These are phyloP conservation scores for Paecilomyces sp. DNA, from an alignment of 2,329 filamentous ascomycete genomes.

Conservation along the genomic window DNA sequence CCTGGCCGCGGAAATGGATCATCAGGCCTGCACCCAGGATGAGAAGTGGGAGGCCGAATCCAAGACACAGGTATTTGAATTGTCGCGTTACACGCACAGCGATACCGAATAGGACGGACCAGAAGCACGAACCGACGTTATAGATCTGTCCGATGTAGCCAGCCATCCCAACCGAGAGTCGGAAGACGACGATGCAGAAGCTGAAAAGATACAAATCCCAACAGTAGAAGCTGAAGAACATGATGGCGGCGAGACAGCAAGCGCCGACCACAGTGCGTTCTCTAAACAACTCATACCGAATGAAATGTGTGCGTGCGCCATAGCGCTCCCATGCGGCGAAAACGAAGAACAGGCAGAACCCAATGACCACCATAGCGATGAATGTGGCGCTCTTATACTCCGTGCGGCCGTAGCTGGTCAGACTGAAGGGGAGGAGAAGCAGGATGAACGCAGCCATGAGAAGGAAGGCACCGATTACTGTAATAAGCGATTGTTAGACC, in stretches of 20 bases:
- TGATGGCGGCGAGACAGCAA: slow-evolving; percentile 37
- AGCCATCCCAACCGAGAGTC: slow-evolving; percentile 29
- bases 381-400: slow-evolving; percentile 34
- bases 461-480: slow-evolving; percentile 50
- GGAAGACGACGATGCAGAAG: slow-evolving; percentile 45
- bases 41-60: slow-evolving; percentile 39
- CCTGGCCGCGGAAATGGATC: slow-evolving; percentile 43
- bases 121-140: slow-evolving; percentile 44
- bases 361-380: slow-evolving; percentile 18
- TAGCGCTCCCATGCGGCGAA: slow-evolving; percentile 48
- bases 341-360: background rate
- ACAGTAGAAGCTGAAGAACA: slow-evolving; percentile 41
- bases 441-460: slow-evolving; percentile 53
- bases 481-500: slow-evolving; percentile 35
- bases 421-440: slow-evolving; percentile 58
- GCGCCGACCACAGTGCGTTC: slow-evolving; percentile 42
- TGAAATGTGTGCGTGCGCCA: slow-evolving; percentile 42
- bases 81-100: slow-evolving; percentile 38
- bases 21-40: slow-evolving; percentile 43
- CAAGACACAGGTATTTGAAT: slow-evolving; percentile 42
- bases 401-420: slow-evolving; percentile 32
- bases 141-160: slow-evolving; percentile 38
- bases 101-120: slow-evolving; percentile 37
- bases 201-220: slow-evolving; percentile 45
- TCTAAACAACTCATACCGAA: slow-evolving; percentile 40